Evolutionary conservation across 2,329 filamentous ascomycete genomes (phyloP), one percentile per base, ranked within the genome.

Genomic region (Aschersonia sp.): DNA sequence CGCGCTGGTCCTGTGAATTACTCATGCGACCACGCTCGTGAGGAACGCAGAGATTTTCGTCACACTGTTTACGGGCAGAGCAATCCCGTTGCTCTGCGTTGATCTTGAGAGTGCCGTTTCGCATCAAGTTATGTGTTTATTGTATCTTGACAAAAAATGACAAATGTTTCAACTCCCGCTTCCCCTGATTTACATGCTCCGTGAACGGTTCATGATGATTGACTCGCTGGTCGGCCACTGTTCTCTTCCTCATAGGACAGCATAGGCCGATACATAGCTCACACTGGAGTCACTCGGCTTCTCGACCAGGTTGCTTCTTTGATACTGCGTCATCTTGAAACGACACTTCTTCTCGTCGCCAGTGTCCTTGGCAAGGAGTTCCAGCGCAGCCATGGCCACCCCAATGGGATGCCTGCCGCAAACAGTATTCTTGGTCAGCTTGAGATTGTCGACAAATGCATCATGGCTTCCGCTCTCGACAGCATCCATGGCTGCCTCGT

Each of bases 351-450:
- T 45, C 31, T 66, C 56, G n/a, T 62, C 59, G 40, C 65, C 53
- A 7, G 61, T 61, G 30, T 70, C 65, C 29, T 63, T 60, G 1
- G 66, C 63, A 32, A 86, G 60, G 45, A 72, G 67, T 66, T 96
- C 89, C 51, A 97, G 65, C 0, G 84, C 89, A 0, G 89, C 88
- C 87, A 98, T 89, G 40, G 85, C 77, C 4, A 97, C 83, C 0
- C 92, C 89, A 56, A 98, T 97, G 0, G 92, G 92, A 67, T 98
- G 92, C 45, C 91, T 74, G 3, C 92, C 92, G 59, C 92, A 98
- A 0, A 98, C 87, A 0, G 92, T 96, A 57, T 98, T 98, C 10
- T 78, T 78, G 0, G 91, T 97, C 38, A 77, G 67, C 47, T 72
- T 65, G 28, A 98, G 64, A 41, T 79, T 82, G 3, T 77, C 69